phyloP scores from a whole-genome alignment of 164 flowering plant genomes.

The Vitis amurensis region DNA sequence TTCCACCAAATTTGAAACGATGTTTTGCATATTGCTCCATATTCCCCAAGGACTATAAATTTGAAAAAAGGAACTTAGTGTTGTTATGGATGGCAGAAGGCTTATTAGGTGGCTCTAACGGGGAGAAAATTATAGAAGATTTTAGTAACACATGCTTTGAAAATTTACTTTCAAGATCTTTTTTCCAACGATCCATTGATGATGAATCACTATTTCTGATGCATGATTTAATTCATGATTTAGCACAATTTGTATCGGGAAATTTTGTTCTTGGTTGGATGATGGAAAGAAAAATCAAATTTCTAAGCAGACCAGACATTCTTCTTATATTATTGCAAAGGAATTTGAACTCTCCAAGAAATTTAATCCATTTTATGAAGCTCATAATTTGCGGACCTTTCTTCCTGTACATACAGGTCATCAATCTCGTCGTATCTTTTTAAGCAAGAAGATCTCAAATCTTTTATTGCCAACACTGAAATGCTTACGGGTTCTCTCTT shows the following conservation, averaged over 20 bases:
- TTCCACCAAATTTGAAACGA: too few species aligned
- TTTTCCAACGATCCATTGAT: too few species aligned
- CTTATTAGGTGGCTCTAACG: too few species aligned
- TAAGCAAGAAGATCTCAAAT: not conserved
- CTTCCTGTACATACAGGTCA: not conserved
- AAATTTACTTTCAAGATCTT: too few species aligned
- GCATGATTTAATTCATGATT: conserved; percentile 9
- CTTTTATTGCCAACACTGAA: not conserved
- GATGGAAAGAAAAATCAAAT: not conserved
- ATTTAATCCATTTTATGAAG: conserved; percentile 1
- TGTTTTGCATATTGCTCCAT: too few species aligned
- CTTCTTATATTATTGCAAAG: not conserved
- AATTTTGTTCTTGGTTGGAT: conserved; percentile 5
- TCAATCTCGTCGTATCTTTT: too few species aligned
- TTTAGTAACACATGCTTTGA: too few species aligned
- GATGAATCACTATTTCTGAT: conserved; percentile 8
- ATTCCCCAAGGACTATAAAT: too few species aligned
- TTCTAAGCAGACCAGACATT: not conserved
- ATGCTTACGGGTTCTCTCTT: conserved; percentile 10
- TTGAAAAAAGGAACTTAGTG: too few species aligned
- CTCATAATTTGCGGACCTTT: conserved; percentile 13
- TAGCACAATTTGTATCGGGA: conserved; percentile 8
- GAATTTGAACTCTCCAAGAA: conserved; percentile 7
- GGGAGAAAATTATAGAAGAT: too few species aligned
- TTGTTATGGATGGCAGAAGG: too few species aligned